Conservation (phyloP, 768 basidiomycete genomes). For the Suillus weaverae region DNA sequence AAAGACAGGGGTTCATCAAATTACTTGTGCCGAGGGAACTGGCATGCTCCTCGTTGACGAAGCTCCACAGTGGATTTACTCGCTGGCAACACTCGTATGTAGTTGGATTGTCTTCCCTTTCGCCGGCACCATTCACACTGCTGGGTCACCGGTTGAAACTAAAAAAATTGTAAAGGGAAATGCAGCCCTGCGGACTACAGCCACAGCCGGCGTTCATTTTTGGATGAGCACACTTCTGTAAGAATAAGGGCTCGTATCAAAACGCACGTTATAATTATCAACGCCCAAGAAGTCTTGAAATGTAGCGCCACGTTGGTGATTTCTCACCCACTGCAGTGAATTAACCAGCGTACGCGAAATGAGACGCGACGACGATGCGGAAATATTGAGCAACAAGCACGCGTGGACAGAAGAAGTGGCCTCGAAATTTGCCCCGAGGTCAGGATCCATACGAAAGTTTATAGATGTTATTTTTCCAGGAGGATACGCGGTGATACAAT, state of each 20-base stretch:
- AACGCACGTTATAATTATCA: conserved; percentile 3
- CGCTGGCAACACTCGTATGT: conserved; percentile 43
- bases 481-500: neutral
- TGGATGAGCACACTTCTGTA: neutral
- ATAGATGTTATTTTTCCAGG: neutral
- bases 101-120: conserved; percentile 41
- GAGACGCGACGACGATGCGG: neutral
- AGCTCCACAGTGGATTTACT: conserved; percentile 35
- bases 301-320: neutral
- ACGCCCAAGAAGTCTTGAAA: neutral
- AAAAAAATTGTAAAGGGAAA: conserved; percentile 42
- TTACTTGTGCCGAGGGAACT: conserved; percentile 40
- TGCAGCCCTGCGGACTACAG: conserved; percentile 14
- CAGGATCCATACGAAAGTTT: neutral
- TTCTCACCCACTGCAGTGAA: conserved; percentile 3
- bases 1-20: conserved; percentile 5
- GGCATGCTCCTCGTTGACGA: conserved; percentile 25
- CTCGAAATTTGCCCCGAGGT: neutral
- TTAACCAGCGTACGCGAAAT: neutral
- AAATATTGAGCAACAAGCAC: neutral
- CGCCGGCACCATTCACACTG: conserved; percentile 42
- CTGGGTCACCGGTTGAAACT: conserved; percentile 46
- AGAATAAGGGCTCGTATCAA: conserved; percentile 1
- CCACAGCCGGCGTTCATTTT: conserved; percentile 7
- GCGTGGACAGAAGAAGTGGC: neutral